Evolutionary conservation across 257 asterid genomes (phyloP).

Genomic region (Petunia secreta): DNA sequence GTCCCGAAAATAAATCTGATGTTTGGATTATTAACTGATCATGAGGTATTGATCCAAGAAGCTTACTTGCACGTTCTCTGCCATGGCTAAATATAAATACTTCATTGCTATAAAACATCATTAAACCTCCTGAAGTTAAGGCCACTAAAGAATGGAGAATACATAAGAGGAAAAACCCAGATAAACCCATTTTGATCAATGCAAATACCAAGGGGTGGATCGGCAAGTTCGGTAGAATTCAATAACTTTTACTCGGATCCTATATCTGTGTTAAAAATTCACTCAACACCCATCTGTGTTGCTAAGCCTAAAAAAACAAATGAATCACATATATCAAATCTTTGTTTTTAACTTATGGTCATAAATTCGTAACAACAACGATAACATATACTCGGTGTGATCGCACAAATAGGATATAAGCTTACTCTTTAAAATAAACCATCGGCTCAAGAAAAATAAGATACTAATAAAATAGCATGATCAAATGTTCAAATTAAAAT

Average conservation of each 20-base stretch:
- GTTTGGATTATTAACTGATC: constrained; percentile 86
- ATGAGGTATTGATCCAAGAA: constrained; percentile 82
- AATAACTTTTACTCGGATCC: too few species aligned
- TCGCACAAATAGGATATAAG: background rate
- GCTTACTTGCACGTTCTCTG: constrained; percentile 74
- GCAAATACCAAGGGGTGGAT: background rate
- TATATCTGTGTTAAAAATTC: too few species aligned
- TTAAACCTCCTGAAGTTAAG: constrained; percentile 71
- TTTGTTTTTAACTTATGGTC: constrained; percentile 21
- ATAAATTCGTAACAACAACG: background rate
- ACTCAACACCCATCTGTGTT: too few species aligned
- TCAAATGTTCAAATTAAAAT: background rate
- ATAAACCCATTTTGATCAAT: constrained; percentile 56
- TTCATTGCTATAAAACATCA: constrained; percentile 83
- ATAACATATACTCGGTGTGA: too few species aligned
- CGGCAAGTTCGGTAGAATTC: too few species aligned
- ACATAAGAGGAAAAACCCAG: constrained; percentile 74
- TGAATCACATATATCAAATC: constrained; percentile 4
- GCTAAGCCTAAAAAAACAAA: constrained; percentile 27
- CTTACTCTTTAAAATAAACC: background rate
- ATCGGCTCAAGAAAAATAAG: background rate
- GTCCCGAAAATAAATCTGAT: constrained; percentile 90
- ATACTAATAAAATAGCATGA: background rate
- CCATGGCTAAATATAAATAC: constrained; percentile 83
- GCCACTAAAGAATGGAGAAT: constrained; percentile 78